Conservation (phyloP, 83 land plant genomes). For the Picea mariana region DNA sequence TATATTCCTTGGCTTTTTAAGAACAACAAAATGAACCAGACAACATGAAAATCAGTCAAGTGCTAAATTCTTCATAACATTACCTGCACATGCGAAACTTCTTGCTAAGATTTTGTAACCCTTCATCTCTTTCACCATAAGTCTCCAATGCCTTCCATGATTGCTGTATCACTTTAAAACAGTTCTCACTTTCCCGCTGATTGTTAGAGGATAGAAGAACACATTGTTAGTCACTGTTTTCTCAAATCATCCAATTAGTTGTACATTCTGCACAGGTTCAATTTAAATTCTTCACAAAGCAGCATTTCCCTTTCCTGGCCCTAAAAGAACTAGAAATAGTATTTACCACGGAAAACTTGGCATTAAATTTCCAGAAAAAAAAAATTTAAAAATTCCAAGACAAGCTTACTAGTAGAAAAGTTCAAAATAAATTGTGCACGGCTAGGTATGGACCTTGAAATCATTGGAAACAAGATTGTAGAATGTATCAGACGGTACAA, state of each 20-base stretch:
- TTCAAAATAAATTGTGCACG: not conserved
- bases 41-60: not conserved
- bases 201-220: not conserved
- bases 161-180: conserved; percentile 61
- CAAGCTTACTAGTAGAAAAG: not conserved
- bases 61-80: conserved; percentile 10
- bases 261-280: conserved; percentile 17
- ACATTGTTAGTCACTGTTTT: conserved; percentile 20
- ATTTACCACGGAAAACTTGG: not conserved
- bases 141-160: conserved; percentile 57
- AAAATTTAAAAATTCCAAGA: conserved; percentile 3
- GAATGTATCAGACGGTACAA: conserved; percentile 65
- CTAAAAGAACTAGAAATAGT: not conserved
- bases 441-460: conserved; percentile 53
- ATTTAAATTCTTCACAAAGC: not conserved
- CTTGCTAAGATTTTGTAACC: conserved; percentile 37
- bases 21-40: not conserved
- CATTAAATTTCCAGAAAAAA: not conserved
- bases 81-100: conserved; percentile 64
- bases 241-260: conserved; percentile 13
- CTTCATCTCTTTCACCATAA: conserved; percentile 37
- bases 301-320: not conserved
- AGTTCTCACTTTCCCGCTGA: conserved; percentile 64
- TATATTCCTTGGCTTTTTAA: not conserved
- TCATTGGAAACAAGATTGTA: conserved; percentile 61